A percentile compares a stretch with the other conserved stretches of the same genome.
These are phyloP conservation scores for Guadua angustifolia DNA, from an alignment of 176 grass and related monocot species.

Conservation along the genomic window DNA sequence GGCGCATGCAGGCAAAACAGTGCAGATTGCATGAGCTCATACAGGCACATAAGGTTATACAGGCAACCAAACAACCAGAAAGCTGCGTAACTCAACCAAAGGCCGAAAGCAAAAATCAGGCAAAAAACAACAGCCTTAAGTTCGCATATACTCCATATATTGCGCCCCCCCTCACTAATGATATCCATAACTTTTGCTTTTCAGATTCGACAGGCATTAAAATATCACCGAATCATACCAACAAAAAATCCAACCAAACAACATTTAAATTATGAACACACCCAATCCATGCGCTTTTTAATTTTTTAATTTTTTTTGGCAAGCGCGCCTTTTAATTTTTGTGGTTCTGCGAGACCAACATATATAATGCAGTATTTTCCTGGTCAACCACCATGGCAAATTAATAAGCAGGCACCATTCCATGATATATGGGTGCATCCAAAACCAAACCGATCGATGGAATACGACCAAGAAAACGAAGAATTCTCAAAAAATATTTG, in stretches of 20 bases:
- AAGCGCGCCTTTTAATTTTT: background rate
- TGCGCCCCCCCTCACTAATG: background rate
- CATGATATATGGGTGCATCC: background rate
- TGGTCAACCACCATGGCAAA: background rate
- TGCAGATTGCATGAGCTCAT: no score
- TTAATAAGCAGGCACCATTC: background rate
- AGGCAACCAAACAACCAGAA: no score
- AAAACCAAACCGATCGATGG: background rate
- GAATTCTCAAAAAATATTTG: background rate
- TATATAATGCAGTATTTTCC: background rate
- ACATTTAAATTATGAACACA: background rate
- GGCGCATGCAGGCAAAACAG: no score
- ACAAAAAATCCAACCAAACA: background rate
- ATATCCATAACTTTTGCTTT: background rate
- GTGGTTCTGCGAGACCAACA: background rate
- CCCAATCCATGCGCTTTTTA: background rate
- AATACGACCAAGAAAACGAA: background rate
- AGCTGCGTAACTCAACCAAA: no score
- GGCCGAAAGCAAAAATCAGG: no score
- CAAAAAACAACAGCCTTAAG: no score
- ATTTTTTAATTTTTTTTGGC: no score
- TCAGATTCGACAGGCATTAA: background rate
- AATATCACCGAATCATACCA: conserved; percentile 4
- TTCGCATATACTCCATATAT: background rate
- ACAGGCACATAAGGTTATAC: no score